Percentiles rank a stretch among this genome's conserved stretches.
Conservation (phyloP, 2,329 filamentous ascomycete species). For the Venturia oleaginea region DNA sequence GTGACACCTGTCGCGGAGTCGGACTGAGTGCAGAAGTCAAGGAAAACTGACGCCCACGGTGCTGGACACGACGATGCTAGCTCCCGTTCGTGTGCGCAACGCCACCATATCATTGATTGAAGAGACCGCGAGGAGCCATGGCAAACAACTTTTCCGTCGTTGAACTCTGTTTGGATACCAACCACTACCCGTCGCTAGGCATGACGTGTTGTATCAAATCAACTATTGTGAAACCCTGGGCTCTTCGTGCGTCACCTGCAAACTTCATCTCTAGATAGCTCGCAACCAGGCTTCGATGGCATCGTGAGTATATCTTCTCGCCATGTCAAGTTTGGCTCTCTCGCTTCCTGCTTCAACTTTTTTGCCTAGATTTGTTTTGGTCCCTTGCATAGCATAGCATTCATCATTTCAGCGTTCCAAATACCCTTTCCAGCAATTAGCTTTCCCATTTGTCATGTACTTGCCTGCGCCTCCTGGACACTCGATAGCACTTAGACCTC, state of each 20-base stretch:
- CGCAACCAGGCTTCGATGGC: background rate
- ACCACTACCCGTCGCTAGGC: background rate
- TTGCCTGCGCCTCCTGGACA: background rate
- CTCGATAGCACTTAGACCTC: background rate
- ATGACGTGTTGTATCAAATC: background rate
- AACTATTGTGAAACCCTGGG: background rate
- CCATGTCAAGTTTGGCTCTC: background rate
- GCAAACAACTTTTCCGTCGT: background rate
- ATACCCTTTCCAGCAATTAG: background rate
- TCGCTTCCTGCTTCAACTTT: background rate
- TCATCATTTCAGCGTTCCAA: background rate
- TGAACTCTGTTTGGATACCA: background rate
- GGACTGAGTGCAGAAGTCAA: background rate
- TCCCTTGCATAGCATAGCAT: constrained; percentile 1
- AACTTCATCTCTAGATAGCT: background rate
- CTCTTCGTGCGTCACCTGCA: background rate
- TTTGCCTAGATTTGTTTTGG: background rate
- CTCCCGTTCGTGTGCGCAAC: background rate
- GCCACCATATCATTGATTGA: background rate
- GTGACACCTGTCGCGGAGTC: background rate
- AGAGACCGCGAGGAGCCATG: background rate
- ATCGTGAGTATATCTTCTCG: constrained; percentile 3
- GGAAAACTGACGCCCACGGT: background rate
- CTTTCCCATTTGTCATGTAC: background rate
- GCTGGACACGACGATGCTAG: background rate